Percentiles rank a stretch among this genome's conserved stretches.
Conservation (phyloP, 768 basidiomycete species). For the Dictyophora rubrovolvata region DNA sequence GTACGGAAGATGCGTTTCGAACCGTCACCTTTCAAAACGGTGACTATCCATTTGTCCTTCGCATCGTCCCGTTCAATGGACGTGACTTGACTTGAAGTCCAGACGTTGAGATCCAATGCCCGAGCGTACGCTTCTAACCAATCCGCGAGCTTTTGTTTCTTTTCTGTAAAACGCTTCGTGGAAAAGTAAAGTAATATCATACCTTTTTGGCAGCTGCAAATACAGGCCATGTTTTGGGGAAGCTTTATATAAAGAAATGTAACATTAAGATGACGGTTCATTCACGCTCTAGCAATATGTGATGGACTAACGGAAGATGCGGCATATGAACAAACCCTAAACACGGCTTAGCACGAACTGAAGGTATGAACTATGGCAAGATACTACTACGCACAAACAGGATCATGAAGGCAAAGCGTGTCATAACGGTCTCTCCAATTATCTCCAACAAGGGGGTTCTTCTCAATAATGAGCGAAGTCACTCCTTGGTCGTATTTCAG, state of each 20-base stretch:
- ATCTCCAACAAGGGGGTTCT: conserved; percentile 26
- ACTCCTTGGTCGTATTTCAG: conserved; percentile 32
- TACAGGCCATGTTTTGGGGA: not conserved
- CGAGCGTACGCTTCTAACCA: not conserved
- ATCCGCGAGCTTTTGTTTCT: not conserved
- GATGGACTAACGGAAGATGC: not conserved
- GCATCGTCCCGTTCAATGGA: not conserved
- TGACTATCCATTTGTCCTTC: not conserved
- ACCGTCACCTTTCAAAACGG: not conserved
- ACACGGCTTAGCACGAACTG: conserved; percentile 12
- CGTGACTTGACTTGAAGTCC: not conserved
- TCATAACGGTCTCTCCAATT: conserved; percentile 34
- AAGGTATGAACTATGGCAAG: not conserved
- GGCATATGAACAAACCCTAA: conserved; percentile 9
- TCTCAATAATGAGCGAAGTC: conserved; percentile 28
- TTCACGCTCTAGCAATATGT: conserved; percentile 4
- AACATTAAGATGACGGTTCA: not conserved
- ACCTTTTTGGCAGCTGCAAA: not conserved
- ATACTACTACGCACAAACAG: not conserved
- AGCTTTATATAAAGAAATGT: not conserved
- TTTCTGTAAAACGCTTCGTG: not conserved
- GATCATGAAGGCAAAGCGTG: conserved; percentile 30
- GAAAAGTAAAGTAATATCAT: not conserved
- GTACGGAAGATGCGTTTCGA: not conserved
- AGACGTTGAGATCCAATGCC: not conserved